These are phyloP conservation scores for Leishmania gerbilli DNA, from an alignment of 208 protist genomes.

Conservation along the genomic window DNA sequence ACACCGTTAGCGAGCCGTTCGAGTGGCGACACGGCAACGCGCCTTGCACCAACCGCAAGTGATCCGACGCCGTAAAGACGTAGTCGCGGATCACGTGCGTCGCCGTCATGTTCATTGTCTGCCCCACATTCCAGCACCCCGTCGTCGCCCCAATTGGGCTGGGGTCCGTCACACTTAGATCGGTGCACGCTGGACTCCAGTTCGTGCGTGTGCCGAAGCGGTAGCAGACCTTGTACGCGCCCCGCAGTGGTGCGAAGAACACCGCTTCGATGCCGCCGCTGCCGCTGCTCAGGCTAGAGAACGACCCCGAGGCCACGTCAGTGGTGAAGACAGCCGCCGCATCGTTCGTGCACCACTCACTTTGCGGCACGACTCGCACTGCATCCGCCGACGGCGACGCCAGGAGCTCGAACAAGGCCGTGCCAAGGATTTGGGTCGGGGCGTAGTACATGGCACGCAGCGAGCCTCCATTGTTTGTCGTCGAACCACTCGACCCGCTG, in stretches of 20 bases:
- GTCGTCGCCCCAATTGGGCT: constrained; percentile 45
- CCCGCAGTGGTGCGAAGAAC: constrained; percentile 53
- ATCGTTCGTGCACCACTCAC: constrained; percentile 57
- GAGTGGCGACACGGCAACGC: constrained; percentile 49
- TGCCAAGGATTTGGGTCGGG: constrained; percentile 47
- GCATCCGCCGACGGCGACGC: constrained; percentile 35
- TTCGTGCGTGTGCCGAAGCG: constrained; percentile 61
- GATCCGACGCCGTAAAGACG: constrained; percentile 39
- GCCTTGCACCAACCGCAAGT: constrained; percentile 58
- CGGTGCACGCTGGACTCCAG: constrained; percentile 83
- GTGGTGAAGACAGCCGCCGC: constrained; percentile 53
- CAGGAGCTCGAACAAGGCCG: constrained; percentile 15
- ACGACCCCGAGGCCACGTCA: constrained; percentile 10
- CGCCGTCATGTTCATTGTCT: constrained; percentile 46
- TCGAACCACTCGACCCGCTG: background rate
- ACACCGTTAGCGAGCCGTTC: constrained; percentile 25
- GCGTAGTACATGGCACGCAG: constrained; percentile 87
- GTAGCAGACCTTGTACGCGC: constrained; percentile 88
- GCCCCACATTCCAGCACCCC: constrained; percentile 73
- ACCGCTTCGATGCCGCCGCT: constrained; percentile 24
- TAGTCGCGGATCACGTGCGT: constrained; percentile 35
- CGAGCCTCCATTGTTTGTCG: constrained; percentile 18
- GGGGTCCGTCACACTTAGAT: constrained; percentile 37
- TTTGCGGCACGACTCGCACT: constrained; percentile 72
- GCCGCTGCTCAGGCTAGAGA: constrained; percentile 14